phyloP scores from a whole-genome alignment of 768 basidiomycete species.

The Suillus tomentosus region DNA sequence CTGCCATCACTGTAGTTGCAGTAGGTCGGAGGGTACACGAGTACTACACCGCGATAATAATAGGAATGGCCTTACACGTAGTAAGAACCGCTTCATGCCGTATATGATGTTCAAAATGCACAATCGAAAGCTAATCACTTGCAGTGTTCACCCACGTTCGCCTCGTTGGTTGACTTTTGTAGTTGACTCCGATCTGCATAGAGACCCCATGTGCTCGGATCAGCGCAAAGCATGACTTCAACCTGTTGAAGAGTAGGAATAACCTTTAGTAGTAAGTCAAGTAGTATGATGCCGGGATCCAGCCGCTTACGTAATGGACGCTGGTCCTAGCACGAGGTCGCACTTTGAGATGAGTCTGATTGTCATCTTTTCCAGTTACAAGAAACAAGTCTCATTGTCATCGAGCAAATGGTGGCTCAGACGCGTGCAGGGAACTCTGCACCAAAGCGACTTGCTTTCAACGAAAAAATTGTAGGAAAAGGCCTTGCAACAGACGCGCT shows the following conservation, averaged over 20 bases:
- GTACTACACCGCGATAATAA: not conserved
- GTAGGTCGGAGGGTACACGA: conserved; percentile 26
- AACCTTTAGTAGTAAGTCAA: too few species aligned
- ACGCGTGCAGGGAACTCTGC: conserved; percentile 60
- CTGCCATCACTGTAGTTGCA: conserved; percentile 53
- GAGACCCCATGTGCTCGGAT: not conserved
- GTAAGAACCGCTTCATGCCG: conserved; percentile 62
- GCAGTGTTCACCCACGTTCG: conserved; percentile 44
- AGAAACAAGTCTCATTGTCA: conserved; percentile 8
- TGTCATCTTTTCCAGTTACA: conserved; percentile 6
- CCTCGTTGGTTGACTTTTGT: conserved; percentile 54
- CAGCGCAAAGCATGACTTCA: not conserved
- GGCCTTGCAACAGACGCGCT: conserved; percentile 78
- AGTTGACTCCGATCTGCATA: conserved; percentile 76
- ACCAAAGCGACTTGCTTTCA: conserved; percentile 69
- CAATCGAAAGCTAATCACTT: not conserved
- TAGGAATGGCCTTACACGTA: conserved; percentile 48
- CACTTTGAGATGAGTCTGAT: not conserved
- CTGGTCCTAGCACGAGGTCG: not conserved
- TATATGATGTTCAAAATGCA: conserved; percentile 75
- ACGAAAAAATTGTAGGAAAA: conserved; percentile 79
- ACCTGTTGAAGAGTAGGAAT: not conserved
- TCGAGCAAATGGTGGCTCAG: conserved; percentile 65
- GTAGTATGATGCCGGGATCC: too few species aligned
- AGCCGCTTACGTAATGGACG: not conserved